These are phyloP conservation scores for Carex scoparia DNA, from an alignment of 176 grass and related monocot species.

Conservation along the genomic window DNA sequence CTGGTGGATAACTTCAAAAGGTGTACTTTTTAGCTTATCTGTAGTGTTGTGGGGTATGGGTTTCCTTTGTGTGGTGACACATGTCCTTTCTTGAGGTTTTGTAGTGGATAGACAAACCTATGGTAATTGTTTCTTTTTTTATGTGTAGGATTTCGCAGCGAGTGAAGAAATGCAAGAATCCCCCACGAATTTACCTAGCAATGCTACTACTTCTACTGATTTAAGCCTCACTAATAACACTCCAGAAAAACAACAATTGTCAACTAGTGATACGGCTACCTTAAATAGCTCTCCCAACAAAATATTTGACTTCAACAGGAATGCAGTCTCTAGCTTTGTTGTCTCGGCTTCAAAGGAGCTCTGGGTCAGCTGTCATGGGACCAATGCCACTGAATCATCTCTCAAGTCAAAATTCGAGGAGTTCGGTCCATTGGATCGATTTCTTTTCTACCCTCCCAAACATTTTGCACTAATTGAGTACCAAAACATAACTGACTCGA, in stretches of 20 bases:
- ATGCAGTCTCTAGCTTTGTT: conserved; percentile 48
- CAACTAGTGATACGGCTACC: background rate
- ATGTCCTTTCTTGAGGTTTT: background rate
- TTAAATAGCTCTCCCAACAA: conserved; percentile 1
- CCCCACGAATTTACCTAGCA: conserved; percentile 3
- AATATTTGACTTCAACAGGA: conserved; percentile 54
- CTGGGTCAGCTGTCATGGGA: conserved; percentile 61
- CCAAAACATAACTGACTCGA: conserved; percentile 59
- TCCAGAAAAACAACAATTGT: background rate
- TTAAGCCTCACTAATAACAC: background rate
- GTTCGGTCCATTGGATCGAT: conserved; percentile 58
- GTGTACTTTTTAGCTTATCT: background rate
- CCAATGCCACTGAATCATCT: conserved; percentile 42
- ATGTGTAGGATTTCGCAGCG: conserved; percentile 19
- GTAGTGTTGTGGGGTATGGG: background rate
- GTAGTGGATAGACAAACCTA: background rate
- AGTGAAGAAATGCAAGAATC: conserved; percentile 25
- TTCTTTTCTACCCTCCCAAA: conserved; percentile 54
- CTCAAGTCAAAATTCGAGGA: conserved; percentile 74
- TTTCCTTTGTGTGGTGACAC: background rate
- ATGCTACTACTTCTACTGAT: conserved; percentile 25
- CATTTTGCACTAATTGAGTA: conserved; percentile 70
- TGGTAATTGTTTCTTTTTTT: background rate
- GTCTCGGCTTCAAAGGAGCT: conserved; percentile 83
- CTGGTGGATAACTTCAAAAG: background rate